Percentiles rank a stretch among this genome's conserved stretches.
These are phyloP conservation scores for Lyophyllum atratum DNA, from an alignment of 768 basidiomycete genomes.

Conservation along the genomic window DNA sequence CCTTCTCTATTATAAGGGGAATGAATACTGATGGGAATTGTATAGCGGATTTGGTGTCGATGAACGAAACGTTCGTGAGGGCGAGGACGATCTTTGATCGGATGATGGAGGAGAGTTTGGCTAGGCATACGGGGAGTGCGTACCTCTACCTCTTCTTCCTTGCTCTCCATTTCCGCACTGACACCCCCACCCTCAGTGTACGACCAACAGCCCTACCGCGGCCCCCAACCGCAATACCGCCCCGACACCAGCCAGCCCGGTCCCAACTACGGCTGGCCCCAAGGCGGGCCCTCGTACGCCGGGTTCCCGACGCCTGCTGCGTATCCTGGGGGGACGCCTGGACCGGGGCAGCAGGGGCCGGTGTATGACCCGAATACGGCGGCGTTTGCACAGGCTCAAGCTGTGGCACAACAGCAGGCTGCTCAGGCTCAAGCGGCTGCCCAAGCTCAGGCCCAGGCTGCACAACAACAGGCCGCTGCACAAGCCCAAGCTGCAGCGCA, in stretches of 20 bases:
- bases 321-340: neutral
- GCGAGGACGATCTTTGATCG: slow-evolving; percentile 89
- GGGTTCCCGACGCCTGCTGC: slow-evolving; percentile 29
- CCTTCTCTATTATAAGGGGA: no score
- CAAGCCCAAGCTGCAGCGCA: slow-evolving; percentile 22
- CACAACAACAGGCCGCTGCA: slow-evolving; percentile 16
- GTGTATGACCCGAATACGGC: slow-evolving; percentile 20
- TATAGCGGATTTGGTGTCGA: slow-evolving; percentile 89
- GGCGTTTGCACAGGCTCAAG: slow-evolving; percentile 20
- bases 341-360: slow-evolving; percentile 13
- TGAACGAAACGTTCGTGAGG: slow-evolving; percentile 92
- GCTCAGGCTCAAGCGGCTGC: slow-evolving; percentile 6
- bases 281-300: slow-evolving; percentile 42
- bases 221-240: slow-evolving; percentile 16
- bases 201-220: slow-evolving; percentile 41
- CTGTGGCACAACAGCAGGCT: slow-evolving; percentile 5
- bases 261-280: slow-evolving; percentile 56
- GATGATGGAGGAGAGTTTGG: slow-evolving; percentile 91
- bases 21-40: no score
- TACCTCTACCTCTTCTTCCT: slow-evolving; percentile 3
- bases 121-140: slow-evolving; percentile 68
- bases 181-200: slow-evolving; percentile 42
- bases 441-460: slow-evolving; percentile 11
- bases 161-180: neutral
- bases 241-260: slow-evolving; percentile 25